Percentiles rank a stretch among this genome's conserved stretches.
These are phyloP conservation scores for Maudiozyma bulderi DNA, from an alignment of 805 yeast species.

Conservation along the genomic window DNA sequence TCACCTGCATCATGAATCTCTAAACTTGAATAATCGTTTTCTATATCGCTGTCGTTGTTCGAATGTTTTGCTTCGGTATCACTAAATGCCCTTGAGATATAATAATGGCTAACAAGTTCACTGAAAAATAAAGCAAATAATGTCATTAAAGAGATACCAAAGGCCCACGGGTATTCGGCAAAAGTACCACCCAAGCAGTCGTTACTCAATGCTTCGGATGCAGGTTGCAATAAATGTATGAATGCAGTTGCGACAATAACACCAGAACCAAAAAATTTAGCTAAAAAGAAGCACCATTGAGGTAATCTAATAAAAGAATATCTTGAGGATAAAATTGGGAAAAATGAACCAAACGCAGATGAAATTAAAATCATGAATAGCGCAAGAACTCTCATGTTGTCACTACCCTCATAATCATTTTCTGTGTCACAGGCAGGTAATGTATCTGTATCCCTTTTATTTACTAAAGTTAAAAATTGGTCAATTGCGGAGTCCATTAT, in stretches of 20 bases:
- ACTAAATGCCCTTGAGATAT: conserved; percentile 28
- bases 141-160: conserved; percentile 42
- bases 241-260: conserved; percentile 72
- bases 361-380: conserved; percentile 53
- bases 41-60: background rate
- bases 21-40: background rate
- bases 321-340: conserved; percentile 53
- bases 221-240: conserved; percentile 54
- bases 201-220: conserved; percentile 28
- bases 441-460: conserved; percentile 11
- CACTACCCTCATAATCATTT: conserved; percentile 38
- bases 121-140: conserved; percentile 37
- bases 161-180: conserved; percentile 46
- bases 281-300: conserved; percentile 50
- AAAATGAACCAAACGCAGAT: conserved; percentile 48
- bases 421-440: conserved; percentile 31
- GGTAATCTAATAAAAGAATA: conserved; percentile 51
- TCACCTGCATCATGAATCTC: background rate
- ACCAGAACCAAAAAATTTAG: conserved; percentile 69
- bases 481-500: background rate
- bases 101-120: conserved; percentile 40
- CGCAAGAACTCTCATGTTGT: conserved; percentile 43
- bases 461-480: conserved; percentile 2
- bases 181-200: conserved; percentile 57
- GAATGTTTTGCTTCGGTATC: conserved; percentile 3